Conservation (phyloP, 495 filamentous ascomycete genomes). For the Hypoxylon trugodes region DNA sequence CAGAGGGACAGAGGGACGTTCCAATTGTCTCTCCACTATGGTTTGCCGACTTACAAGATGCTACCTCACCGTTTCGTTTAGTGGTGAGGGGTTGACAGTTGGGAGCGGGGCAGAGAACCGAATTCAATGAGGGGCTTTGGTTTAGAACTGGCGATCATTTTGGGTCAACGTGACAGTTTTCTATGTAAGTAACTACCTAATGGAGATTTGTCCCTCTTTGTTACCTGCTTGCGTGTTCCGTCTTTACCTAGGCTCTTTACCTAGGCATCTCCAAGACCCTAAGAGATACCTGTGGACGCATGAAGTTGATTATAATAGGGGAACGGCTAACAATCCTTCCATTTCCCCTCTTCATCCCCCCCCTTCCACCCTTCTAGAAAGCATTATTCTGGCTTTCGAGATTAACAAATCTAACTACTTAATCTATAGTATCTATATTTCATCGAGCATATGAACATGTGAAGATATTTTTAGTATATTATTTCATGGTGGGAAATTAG, state of each 20-base stretch:
- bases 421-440: too few relatives aligned
- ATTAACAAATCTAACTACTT: too few relatives aligned
- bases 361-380: too few relatives aligned
- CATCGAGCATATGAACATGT: neutral
- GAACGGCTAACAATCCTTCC: too few relatives aligned
- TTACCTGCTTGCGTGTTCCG: too few relatives aligned
- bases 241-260: too few relatives aligned
- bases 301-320: too few relatives aligned
- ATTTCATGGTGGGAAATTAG: neutral
- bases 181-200: neutral
- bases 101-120: conserved; percentile 33
- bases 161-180: conserved; percentile 2
- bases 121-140: conserved; percentile 19
- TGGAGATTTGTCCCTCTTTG: neutral
- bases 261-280: too few relatives aligned
- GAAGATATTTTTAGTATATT: neutral
- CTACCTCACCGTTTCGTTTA: conserved; percentile 20
- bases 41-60: conserved; percentile 32
- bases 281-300: too few relatives aligned
- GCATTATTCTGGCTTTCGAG: too few relatives aligned
- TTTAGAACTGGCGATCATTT: conserved; percentile 14
- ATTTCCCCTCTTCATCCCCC: too few relatives aligned
- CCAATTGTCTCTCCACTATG: conserved; percentile 10
- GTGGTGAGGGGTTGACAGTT: conserved; percentile 34
- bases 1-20: conserved; percentile 5